A percentile compares a stretch with the other conserved stretches of the same genome.
These are phyloP conservation scores for Alternaria alternata DNA, from an alignment of 2,329 filamentous ascomycete genomes.

Conservation along the genomic window DNA sequence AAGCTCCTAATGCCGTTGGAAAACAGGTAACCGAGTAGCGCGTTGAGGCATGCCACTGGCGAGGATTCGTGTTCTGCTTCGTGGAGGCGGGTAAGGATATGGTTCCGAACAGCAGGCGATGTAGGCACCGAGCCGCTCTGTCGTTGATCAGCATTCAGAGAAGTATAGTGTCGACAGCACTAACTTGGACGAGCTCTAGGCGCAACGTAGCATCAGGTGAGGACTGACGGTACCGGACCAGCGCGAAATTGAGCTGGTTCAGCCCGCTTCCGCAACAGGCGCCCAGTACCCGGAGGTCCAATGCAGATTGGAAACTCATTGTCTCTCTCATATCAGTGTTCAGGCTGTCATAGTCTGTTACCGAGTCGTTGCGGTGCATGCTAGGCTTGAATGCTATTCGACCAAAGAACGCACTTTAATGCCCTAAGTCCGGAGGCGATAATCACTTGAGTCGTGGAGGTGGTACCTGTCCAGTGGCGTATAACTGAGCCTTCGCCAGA, in stretches of 20 bases:
- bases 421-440: neutral
- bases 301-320: slow-evolving; percentile 14
- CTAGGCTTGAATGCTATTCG: neutral
- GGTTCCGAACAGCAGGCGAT: slow-evolving; percentile 62
- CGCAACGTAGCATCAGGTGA: slow-evolving; percentile 62
- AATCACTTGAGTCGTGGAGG: neutral
- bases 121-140: slow-evolving; percentile 66
- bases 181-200: slow-evolving; percentile 59
- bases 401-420: neutral
- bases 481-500: neutral
- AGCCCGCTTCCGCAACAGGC: slow-evolving; percentile 64
- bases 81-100: slow-evolving; percentile 65
- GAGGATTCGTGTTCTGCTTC: slow-evolving; percentile 63
- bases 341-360: slow-evolving; percentile 11
- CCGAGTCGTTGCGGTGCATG: slow-evolving; percentile 27
- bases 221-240: slow-evolving; percentile 65
- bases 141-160: slow-evolving; percentile 1
- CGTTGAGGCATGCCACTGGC: slow-evolving; percentile 65
- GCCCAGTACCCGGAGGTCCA: slow-evolving; percentile 64
- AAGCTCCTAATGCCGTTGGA: slow-evolving; percentile 62
- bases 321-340: neutral
- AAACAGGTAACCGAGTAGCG: slow-evolving; percentile 65
- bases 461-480: neutral
- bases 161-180: neutral
- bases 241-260: slow-evolving; percentile 66